Percentiles rank a stretch among this genome's conserved stretches.
Evolutionary conservation across 495 filamentous ascomycete genomes (phyloP).

Genomic region (Neurospora sp.): DNA sequence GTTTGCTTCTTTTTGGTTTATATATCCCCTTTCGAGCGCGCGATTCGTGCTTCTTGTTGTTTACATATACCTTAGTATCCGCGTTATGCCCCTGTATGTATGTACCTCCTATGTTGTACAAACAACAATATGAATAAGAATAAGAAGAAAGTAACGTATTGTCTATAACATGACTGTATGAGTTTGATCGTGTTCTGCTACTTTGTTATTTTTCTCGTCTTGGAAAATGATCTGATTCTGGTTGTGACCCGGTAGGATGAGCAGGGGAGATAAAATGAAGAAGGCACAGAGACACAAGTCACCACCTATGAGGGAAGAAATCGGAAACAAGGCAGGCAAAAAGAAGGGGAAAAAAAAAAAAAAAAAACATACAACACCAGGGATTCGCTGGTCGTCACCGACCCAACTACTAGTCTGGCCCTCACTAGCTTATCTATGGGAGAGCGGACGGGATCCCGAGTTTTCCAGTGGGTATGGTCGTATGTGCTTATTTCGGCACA

Average conservation of each 20-base stretch:
- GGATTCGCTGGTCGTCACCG: neutral
- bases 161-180: neutral
- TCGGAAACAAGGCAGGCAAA: neutral
- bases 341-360: neutral
- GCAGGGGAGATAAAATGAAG: too few species aligned
- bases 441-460: slow-evolving; percentile 43
- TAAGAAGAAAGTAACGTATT: neutral
- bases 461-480: slow-evolving; percentile 35
- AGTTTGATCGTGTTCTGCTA: too few species aligned
- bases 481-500: too few species aligned
- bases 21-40: slow-evolving; percentile 2
- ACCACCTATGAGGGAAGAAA: too few species aligned
- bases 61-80: neutral
- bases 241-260: too few species aligned
- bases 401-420: too few species aligned
- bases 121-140: neutral
- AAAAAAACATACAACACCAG: neutral
- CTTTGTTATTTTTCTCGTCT: too few species aligned
- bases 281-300: too few species aligned
- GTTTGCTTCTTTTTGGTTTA: slow-evolving; percentile 2
- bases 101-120: neutral
- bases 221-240: too few species aligned
- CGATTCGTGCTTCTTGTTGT: slow-evolving; percentile 2
- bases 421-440: too few species aligned
- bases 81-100: slow-evolving; percentile 2